Percentiles rank a stretch among this genome's conserved stretches.
Conservation (phyloP, 192 early-diverging fungal species). For the Coemansia sp. region DNA sequence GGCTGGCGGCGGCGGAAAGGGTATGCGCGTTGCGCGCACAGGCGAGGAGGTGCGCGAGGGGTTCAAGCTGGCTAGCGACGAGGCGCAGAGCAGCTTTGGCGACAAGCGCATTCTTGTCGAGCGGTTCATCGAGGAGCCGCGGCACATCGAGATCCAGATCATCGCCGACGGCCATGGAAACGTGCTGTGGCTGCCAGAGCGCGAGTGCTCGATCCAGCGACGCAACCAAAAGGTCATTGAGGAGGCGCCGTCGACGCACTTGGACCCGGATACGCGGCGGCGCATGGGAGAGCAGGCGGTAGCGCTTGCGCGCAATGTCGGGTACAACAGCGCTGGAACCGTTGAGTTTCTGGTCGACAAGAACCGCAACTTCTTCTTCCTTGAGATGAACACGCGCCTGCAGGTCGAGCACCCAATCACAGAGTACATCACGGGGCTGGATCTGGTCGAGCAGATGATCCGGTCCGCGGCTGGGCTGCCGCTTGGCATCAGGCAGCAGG, state of each 20-base stretch:
- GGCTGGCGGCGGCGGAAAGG: slow-evolving; percentile 81
- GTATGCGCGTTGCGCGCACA: slow-evolving; percentile 77
- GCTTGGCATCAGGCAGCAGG: slow-evolving; percentile 68
- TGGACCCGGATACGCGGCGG: slow-evolving; percentile 62
- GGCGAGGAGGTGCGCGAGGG: slow-evolving; percentile 69
- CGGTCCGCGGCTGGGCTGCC: slow-evolving; percentile 80
- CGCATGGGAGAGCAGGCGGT: slow-evolving; percentile 81
- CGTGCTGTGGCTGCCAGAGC: slow-evolving; percentile 82
- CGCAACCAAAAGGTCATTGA: slow-evolving; percentile 84
- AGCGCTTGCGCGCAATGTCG: slow-evolving; percentile 70
- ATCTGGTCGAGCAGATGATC: slow-evolving; percentile 96
- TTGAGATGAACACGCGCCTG: slow-evolving; percentile 81
- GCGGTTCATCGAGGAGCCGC: slow-evolving; percentile 85
- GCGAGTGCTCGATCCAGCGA: slow-evolving; percentile 83
- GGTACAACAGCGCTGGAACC: slow-evolving; percentile 75
- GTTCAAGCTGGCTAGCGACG: slow-evolving; percentile 75
- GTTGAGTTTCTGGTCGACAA: slow-evolving; percentile 77
- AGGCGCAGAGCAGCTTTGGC: slow-evolving; percentile 83
- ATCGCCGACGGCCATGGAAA: slow-evolving; percentile 71
- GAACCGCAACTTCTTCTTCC: slow-evolving; percentile 73
- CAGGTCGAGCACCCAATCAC: slow-evolving; percentile 84
- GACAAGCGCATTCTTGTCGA: slow-evolving; percentile 89
- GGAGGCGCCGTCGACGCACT: slow-evolving; percentile 77
- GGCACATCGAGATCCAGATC: slow-evolving; percentile 77
- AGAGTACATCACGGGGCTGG: slow-evolving; percentile 78